A percentile compares a stretch with the other conserved stretches of the same genome.
Evolutionary conservation across 2,329 filamentous ascomycete species (phyloP).

Genomic region (Neoscytalidium dimidiatum): DNA sequence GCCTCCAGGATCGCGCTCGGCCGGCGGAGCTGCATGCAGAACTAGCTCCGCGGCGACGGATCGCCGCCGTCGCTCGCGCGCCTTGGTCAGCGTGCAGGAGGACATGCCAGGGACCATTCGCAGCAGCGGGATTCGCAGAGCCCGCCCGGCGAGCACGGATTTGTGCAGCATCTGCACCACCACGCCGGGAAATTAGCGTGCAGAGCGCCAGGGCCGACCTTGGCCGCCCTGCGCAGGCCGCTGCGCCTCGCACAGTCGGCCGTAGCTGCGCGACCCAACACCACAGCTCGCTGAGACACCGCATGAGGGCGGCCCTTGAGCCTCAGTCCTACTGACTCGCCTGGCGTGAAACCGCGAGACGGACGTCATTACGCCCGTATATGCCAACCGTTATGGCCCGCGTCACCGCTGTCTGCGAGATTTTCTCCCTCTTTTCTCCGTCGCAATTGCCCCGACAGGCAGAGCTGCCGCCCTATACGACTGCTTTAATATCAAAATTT

Average conservation of each 20-base stretch:
- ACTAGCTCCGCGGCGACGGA: not conserved
- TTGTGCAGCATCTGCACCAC: not conserved
- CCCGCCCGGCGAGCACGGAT: not conserved
- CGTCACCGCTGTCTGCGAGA: conserved; percentile 4
- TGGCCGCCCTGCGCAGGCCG: too few species aligned
- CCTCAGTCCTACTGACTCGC: not conserved
- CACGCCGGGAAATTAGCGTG: not conserved
- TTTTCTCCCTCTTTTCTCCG: not conserved
- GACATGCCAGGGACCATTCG: not conserved
- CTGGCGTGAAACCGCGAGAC: not conserved
- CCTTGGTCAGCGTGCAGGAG: too few species aligned
- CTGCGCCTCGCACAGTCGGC: not conserved
- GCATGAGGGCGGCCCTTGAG: not conserved
- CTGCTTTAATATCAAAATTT: not conserved
- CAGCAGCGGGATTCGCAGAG: not conserved
- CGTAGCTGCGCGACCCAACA: not conserved
- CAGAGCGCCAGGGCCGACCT: not conserved
- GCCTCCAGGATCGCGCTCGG: not conserved
- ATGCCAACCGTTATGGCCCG: not conserved
- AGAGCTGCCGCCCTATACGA: not conserved
- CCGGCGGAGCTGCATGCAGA: not conserved
- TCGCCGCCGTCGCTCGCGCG: not conserved
- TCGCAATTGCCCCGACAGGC: not conserved
- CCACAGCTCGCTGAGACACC: not conserved
- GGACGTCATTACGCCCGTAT: not conserved